Evolutionary conservation across 2,329 filamentous ascomycete genomes (phyloP), one percentile per base, ranked within the genome.

Genomic region (Penicillium hesseltinei): DNA sequence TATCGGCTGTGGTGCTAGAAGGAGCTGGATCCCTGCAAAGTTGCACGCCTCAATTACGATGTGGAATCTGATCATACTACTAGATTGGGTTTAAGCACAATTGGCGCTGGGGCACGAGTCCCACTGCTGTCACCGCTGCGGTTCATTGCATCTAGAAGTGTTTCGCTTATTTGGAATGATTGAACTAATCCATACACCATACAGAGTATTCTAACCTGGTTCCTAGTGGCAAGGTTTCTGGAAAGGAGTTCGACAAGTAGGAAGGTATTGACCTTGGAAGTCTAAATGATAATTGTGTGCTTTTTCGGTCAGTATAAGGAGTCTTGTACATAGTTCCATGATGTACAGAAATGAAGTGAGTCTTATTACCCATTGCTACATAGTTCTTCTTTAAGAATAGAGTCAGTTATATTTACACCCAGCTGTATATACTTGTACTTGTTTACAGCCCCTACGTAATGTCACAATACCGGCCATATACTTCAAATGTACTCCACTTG

Each of bases 121-220:
- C 29, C 27, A 31, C 19, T 19, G 17, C 17, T 36, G 49, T n/a
- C 29, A 17, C 29, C 21, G 15, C 29, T 29, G 45, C 29, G 38
- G 45, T 43, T 50, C 23, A 43, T 40, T 50, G 52, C 46, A 55
- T 23, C 29, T 50, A 33, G 27, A 43, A 23, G 52, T 6, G 21
- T 55, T 21, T 27, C 27, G 38, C 6, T 27, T 42, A 43, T 40
- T 43, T 11, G 25, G 29, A 54, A 42, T n/a, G 27, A 10, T 39
- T 29, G 8, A 40, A 31, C n/a, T 40, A 25, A 23, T 29, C 25
- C 2, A 19, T 23, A 31, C 1, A 13, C 0, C 31, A 5, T 23
- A 42, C 10, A 2, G 25, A 29, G 11, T 21, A 31, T 33, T 9
- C n/a, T 21, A 19, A 27, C 21, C 21, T 42, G 7, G 7, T 21